A percentile compares a stretch with the other conserved stretches of the same genome.
Conservation (phyloP, 495 filamentous ascomycete genomes). For the Hypoxylon subgilvum region DNA sequence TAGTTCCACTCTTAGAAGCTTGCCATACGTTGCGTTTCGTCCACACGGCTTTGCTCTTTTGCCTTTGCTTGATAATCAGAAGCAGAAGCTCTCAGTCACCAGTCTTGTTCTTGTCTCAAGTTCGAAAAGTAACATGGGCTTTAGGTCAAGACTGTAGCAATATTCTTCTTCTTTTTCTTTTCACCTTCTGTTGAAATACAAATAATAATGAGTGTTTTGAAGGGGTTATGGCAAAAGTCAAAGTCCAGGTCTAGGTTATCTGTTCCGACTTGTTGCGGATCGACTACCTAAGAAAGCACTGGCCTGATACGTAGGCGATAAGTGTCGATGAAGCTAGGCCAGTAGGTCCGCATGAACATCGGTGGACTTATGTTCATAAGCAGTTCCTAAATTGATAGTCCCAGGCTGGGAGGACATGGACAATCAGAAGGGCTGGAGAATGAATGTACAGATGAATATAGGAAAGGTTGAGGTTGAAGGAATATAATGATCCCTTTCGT, state of each 20-base stretch:
- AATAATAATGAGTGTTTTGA: too few relatives aligned
- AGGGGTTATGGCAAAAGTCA: too few relatives aligned
- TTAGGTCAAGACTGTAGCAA: too few relatives aligned
- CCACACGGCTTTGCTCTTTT: not conserved
- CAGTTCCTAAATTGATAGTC: conserved; percentile 11
- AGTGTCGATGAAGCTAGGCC: conserved; percentile 26
- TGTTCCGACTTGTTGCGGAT: conserved; percentile 23
- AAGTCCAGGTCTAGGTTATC: not conserved
- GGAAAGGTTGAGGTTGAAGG: not conserved
- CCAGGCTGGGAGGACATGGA: not conserved
- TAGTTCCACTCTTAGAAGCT: conserved; percentile 29
- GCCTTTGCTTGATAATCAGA: conserved; percentile 30
- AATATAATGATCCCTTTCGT: not conserved
- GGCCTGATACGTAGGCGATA: conserved; percentile 23
- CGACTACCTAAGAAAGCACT: conserved; percentile 25
- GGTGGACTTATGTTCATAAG: conserved; percentile 11
- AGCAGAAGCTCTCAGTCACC: too few relatives aligned
- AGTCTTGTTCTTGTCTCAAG: too few relatives aligned
- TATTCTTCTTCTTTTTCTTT: too few relatives aligned
- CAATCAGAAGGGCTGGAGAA: not conserved
- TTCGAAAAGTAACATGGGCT: conserved; percentile 16
- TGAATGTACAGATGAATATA: not conserved
- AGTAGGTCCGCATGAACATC: conserved; percentile 23
- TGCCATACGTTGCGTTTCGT: conserved; percentile 23
- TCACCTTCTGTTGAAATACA: too few relatives aligned